Evolutionary conservation across 805 yeast species (phyloP).

Genomic region (Saturnispora hagleri): DNA sequence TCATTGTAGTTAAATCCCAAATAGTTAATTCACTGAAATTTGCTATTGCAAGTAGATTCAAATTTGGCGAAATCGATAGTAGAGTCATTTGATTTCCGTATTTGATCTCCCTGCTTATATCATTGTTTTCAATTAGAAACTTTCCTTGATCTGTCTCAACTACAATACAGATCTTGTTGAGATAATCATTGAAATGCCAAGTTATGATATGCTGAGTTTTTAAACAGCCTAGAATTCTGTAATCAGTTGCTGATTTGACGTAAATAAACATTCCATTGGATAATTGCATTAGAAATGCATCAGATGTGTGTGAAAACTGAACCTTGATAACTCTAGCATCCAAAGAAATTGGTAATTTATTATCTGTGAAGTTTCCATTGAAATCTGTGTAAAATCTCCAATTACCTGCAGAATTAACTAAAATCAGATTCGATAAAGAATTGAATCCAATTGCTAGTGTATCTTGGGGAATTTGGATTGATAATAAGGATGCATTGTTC

Average conservation of each 20-base stretch:
- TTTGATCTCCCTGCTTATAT: neutral
- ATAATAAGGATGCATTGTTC: slow-evolving; percentile 23
- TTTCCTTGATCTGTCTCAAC: neutral
- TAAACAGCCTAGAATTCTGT: neutral
- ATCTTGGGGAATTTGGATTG: neutral
- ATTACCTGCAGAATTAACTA: slow-evolving; percentile 43
- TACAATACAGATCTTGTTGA: neutral
- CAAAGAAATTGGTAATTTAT: slow-evolving; percentile 21
- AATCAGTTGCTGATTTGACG: slow-evolving; percentile 17
- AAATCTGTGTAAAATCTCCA: slow-evolving; percentile 56
- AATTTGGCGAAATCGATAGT: slow-evolving; percentile 8
- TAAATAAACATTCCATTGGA: slow-evolving; percentile 33
- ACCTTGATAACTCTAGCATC: neutral
- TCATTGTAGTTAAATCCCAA: neutral
- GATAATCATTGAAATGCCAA: slow-evolving; percentile 3
- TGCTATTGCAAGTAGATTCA: slow-evolving; percentile 5
- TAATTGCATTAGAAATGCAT: slow-evolving; percentile 37
- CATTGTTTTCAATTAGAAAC: neutral
- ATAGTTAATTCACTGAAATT: slow-evolving; percentile 1
- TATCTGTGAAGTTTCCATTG: slow-evolving; percentile 57
- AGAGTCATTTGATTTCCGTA: neutral
- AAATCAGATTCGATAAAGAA: slow-evolving; percentile 29
- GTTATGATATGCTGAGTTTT: neutral
- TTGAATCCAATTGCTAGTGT: neutral
- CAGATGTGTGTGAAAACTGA: slow-evolving; percentile 29